Evolutionary conservation across 1,284 basidiomycete species (phyloP), one percentile per base, ranked within the genome.

Genomic region (Taiwanofungus camphoratus): DNA sequence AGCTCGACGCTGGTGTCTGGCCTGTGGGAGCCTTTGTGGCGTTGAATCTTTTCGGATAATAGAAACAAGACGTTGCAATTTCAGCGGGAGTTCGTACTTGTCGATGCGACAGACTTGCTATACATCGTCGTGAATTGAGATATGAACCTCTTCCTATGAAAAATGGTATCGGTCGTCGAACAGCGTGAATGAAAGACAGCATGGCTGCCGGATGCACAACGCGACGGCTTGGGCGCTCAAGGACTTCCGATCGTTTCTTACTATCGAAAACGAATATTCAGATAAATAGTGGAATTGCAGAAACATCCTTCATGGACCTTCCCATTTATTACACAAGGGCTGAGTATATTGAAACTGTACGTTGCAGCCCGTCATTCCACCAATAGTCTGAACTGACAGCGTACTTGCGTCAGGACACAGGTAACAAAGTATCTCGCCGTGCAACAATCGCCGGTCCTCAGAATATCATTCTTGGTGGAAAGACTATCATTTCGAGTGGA

Each of bases 401-500:
- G 11, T 27, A 26, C 35, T 29, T 36, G 29, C 26, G n/a, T 13
- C 44, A 67, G 64, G 65, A 66, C 52, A 66, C 65, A 29, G 65
- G 64, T 29, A 67, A 66, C 58, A 94, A 94, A 65, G 92, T 98
- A 39, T 96, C 93, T 26, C 80, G 93, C 36, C 82, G 89, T 51
- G 91, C 92, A 7, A 84, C 82, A n/a, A 97, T 99, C 54, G 79
- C 86, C 33, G 96, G 96, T 7, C 91, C 93, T 5, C 87, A 92
- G 60, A 97, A 98, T 61, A 99, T 99, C 60, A 91, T 98, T 48
- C 80, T 99, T 2, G 92, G 92, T 26, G 96, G 95, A 31, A 98
- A 98, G 68, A 95, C 92, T 4, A 91, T 99, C 61, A 95, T 99
- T 43, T 87, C 93, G 11, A 87, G 79, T 40, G 79, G 81, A 44